Evolutionary conservation across 768 basidiomycete genomes (phyloP).

Genomic region (Trametes coccinea): DNA sequence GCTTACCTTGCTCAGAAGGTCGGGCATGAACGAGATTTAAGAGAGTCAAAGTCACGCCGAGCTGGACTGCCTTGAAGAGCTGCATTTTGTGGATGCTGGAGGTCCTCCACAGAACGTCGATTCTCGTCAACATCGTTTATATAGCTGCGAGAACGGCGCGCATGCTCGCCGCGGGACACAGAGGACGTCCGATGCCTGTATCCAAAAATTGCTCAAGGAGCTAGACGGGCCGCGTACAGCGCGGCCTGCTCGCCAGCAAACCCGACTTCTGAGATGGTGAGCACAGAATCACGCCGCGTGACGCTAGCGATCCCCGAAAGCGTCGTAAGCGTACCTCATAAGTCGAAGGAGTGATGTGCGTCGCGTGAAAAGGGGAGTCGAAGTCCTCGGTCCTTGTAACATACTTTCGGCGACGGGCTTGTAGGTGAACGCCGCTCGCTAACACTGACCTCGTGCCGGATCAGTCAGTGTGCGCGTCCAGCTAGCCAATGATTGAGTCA

Average conservation of each 20-base stretch:
- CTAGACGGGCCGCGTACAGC: conserved; percentile 7
- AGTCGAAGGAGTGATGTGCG: neutral
- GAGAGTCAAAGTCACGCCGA: conserved; percentile 18
- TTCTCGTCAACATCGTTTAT: neutral
- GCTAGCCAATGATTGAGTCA: too few species aligned
- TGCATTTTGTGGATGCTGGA: conserved; percentile 11
- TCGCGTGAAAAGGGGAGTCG: too few species aligned
- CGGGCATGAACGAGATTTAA: conserved; percentile 5
- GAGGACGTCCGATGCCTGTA: conserved; percentile 9
- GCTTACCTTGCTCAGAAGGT: conserved; percentile 20
- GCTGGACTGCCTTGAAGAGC: conserved; percentile 15
- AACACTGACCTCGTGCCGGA: too few species aligned
- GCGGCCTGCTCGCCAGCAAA: neutral
- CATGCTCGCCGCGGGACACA: neutral
- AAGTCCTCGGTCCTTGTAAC: too few species aligned
- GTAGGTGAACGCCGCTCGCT: too few species aligned
- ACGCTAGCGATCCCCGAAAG: neutral
- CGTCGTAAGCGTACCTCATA: neutral
- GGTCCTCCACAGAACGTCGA: neutral
- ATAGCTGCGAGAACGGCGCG: neutral
- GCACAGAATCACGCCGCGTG: conserved; percentile 3
- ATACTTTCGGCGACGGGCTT: too few species aligned
- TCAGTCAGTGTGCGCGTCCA: too few species aligned
- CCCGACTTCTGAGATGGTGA: neutral
- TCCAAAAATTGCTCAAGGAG: conserved; percentile 4